These are phyloP conservation scores for Coffea humblotiana DNA, from an alignment of 305 asterid genomes.

Conservation along the genomic window DNA sequence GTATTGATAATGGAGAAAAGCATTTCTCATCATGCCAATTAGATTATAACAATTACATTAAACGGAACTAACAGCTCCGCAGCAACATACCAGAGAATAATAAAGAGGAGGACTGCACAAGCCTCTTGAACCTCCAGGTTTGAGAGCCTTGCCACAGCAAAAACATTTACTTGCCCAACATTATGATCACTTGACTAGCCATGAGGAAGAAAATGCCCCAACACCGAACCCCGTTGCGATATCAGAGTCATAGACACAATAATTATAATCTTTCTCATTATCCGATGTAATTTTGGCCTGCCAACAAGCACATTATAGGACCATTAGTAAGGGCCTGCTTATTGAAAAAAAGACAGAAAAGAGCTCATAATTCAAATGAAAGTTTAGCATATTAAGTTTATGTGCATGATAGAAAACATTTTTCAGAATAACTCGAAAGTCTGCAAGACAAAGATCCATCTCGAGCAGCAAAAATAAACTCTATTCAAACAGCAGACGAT, in stretches of 20 bases:
- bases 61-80: too few species aligned
- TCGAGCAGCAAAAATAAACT: neutral
- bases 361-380: neutral
- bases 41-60: neutral
- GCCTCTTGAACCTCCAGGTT: slow-evolving; percentile 94
- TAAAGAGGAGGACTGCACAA: slow-evolving; percentile 80
- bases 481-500: neutral
- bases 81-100: slow-evolving; percentile 69
- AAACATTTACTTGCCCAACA: slow-evolving; percentile 86
- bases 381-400: neutral
- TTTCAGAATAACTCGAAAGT: too few species aligned
- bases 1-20: neutral
- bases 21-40: neutral
- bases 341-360: neutral
- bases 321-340: slow-evolving; percentile 6
- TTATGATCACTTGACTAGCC: slow-evolving; percentile 65
- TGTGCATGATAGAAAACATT: neutral
- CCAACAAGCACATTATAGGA: slow-evolving; percentile 17
- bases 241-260: slow-evolving; percentile 76
- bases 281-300: slow-evolving; percentile 51
- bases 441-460: too few species aligned
- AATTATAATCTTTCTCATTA: slow-evolving; percentile 37
- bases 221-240: slow-evolving; percentile 85
- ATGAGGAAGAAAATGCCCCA: slow-evolving; percentile 89
- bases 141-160: slow-evolving; percentile 80